Evolutionary conservation across 2,329 filamentous ascomycete genomes (phyloP), one percentile per base, ranked within the genome.

Genomic region (Microdochium paspali): DNA sequence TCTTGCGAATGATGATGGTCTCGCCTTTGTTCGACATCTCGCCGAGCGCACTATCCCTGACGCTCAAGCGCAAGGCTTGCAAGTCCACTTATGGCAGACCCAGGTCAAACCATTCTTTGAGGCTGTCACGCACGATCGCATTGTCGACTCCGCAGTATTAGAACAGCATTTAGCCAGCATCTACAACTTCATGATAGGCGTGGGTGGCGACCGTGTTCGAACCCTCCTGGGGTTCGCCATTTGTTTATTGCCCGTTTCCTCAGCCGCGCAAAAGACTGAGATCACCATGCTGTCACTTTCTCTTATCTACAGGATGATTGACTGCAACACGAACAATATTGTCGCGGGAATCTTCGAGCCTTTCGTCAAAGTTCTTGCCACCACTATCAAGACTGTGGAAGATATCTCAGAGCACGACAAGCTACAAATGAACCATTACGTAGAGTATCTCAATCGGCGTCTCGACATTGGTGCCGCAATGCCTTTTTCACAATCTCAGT

Each of bases 141-240:
- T 68, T 6, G 49, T 61, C 2, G 60, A 65, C 43, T 71, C 66
- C 7, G 60, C 63, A 10, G 55, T 69, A 0, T 54, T 72, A 13
- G 68, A 71, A 46, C 58, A 64, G 30, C 54, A 69, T 28, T 62
- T 68, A 1, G 58, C 62, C 2, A 47, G 44, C 0, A 57, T 70
- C 15, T 65, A 60, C 50, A 66, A 61, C 31, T 66, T 61, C 43
- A 45, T 70, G 0, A 48, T 59, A 6, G 68, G 68, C 6, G 49
- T 65, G 25, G 61, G 63, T 1, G 64, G 61, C 3, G 40, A 45
- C 12, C 55, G 62, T 12, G 61, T 69, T 53, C 53, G 46, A 1
- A 49, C 24, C 0, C 50, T 71, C 4, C 69, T 66, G 47, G 51
- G 52, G 10, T 64, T 63, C 26, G 53, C 67, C 12, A 43, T 50